phyloP scores from a whole-genome alignment of 305 asterid genomes.

The Fraxinus sp. region DNA sequence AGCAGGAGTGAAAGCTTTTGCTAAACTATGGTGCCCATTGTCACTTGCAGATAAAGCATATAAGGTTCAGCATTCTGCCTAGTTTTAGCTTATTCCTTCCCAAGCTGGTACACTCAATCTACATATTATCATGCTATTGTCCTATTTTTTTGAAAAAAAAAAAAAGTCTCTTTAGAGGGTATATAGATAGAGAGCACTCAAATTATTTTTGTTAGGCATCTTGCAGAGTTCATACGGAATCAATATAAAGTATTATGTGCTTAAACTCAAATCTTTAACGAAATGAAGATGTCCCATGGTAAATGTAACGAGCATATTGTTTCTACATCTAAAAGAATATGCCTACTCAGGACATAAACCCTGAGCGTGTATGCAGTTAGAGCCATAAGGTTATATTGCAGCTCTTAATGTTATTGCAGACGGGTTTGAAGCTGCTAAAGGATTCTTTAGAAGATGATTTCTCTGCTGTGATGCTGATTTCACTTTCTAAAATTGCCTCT shows the following conservation, averaged over 20 bases:
- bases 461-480: conserved; percentile 64
- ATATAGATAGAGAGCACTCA: conserved; percentile 16
- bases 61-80: conserved; percentile 54
- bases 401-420: conserved; percentile 42
- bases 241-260: background rate
- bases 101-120: background rate
- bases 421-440: conserved; percentile 66
- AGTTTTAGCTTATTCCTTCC: conserved; percentile 2
- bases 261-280: conserved; percentile 11
- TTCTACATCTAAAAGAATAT: conserved; percentile 11
- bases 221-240: background rate
- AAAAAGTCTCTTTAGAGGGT: background rate
- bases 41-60: conserved; percentile 64
- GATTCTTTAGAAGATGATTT: conserved; percentile 68
- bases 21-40: conserved; percentile 55
- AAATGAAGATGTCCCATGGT: conserved; percentile 20
- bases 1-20: conserved; percentile 60
- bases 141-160: background rate
- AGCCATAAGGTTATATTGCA: conserved; percentile 24
- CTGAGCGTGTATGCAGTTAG: conserved; percentile 16
- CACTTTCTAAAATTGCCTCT: conserved; percentile 84
- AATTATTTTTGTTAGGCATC: background rate
- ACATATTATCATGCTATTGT: conserved; percentile 1
- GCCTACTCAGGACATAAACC: background rate
- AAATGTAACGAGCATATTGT: conserved; percentile 11